Percentiles rank a stretch among this genome's conserved stretches.
Conservation (phyloP, 2,329 filamentous ascomycete species). For the Monosporascus cannonballus region DNA sequence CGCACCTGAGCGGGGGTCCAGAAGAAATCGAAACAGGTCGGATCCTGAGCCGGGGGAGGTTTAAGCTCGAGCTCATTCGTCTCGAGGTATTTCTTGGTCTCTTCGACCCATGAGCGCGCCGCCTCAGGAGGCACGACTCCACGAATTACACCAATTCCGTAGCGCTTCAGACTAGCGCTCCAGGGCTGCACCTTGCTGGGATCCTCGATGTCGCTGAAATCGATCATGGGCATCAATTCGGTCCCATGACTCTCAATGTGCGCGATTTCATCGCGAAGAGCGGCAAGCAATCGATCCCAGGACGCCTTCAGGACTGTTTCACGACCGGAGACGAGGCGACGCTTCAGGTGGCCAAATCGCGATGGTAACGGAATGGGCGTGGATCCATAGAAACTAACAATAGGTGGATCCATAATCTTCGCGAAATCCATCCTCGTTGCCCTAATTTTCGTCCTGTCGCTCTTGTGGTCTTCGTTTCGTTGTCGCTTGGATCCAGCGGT, state of each 20-base stretch:
- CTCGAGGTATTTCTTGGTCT: constrained; percentile 53
- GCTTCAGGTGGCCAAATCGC: constrained; percentile 52
- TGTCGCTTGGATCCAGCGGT: constrained; percentile 22
- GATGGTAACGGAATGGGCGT: constrained; percentile 53
- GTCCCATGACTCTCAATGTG: constrained; percentile 45
- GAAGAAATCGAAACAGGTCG: constrained; percentile 67
- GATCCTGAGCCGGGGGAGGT: constrained; percentile 54
- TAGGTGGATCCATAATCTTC: constrained; percentile 41
- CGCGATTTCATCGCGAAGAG: constrained; percentile 44
- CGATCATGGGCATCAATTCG: constrained; percentile 49
- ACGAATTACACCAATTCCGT: constrained; percentile 60
- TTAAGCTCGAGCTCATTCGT: constrained; percentile 40
- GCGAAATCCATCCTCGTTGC: constrained; percentile 19
- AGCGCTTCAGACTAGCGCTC: constrained; percentile 49
- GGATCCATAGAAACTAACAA: constrained; percentile 51
- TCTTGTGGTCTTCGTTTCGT: constrained; percentile 23
- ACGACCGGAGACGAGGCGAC: constrained; percentile 45
- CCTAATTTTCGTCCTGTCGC: constrained; percentile 25
- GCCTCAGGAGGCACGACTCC: constrained; percentile 54
- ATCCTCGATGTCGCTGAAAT: constrained; percentile 44
- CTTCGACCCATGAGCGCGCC: constrained; percentile 51
- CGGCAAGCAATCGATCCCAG: constrained; percentile 47
- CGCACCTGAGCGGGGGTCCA: constrained; percentile 66
- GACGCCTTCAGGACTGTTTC: constrained; percentile 49
- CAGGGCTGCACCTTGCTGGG: constrained; percentile 47